Base-by-base conservation (phyloP, 345 rosid genomes). In the Draba incana region DNA sequence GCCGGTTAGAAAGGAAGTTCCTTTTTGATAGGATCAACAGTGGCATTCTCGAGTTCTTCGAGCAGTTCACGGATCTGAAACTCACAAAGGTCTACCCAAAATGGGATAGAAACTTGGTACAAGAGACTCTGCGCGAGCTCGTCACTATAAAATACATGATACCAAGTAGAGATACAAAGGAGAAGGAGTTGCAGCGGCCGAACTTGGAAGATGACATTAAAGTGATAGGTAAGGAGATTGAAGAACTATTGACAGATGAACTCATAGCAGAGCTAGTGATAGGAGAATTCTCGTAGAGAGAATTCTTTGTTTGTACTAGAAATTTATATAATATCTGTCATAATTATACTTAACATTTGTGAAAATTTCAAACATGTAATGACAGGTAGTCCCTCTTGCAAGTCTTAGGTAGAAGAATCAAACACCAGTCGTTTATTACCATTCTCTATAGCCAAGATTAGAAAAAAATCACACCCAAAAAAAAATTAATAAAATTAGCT, bases 221-320 rank as follows among this genome's bases (percentile, higher is more conserved):
- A 60, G 56, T 64, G 27, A 77, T 92, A 16, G 87, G 96, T 60
- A 81, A 78, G 74, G 89, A 88, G 39, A 80, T 86, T 1, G 97
- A 83, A 83, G 70, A 52, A 61, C 24, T 74, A 66, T 44, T 92
- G 77, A 78, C 84, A 51, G 79, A 83, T 65, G 92, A 83, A 54
- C 47, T 91, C 57, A 76, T 83, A n/a, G 81, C 65, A 64, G 92
- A 88, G 79, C 50, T 80, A 55, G 72, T 75, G 49, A 10, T 58
- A 58, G 49, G 33, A 11, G 55, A 47, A 47, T 13, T 42, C 4
- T 45, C 14, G 11, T 63, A 63, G 31, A 62, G 31, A 62, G 14
- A 42, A 42, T 24, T n/a, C 4, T 57, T 48, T 15, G 46, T 15
- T 65, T 64, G 20, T 54, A 44, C 10, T 70, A 64, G 81, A 64